Evolutionary conservation across 2,329 filamentous ascomycete species (phyloP).

Genomic region (Epichloe gansuensis): DNA sequence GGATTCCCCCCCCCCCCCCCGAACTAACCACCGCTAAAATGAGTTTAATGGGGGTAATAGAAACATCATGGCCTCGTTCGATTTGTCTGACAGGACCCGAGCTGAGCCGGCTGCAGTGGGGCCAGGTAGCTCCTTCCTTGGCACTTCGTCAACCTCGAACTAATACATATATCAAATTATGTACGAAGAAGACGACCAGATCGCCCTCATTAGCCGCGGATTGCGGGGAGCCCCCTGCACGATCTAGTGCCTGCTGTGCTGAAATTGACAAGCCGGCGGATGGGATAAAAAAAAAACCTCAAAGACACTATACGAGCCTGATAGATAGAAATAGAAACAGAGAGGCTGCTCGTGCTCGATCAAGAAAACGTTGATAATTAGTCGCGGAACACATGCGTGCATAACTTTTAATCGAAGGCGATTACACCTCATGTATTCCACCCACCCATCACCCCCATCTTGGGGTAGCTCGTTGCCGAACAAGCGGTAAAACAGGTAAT

Average conservation of each 20-base stretch:
- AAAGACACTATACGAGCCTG: too few species aligned
- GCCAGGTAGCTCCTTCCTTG: background rate
- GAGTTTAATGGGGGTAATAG: too few species aligned
- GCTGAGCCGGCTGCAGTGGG: background rate
- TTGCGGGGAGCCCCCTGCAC: background rate
- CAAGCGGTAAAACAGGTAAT: slow-evolving; percentile 2
- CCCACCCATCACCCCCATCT: too few species aligned
- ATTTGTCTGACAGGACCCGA: too few species aligned
- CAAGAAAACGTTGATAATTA: too few species aligned
- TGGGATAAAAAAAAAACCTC: background rate
- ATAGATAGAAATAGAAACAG: too few species aligned
- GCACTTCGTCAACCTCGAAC: too few species aligned
- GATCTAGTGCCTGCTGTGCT: background rate
- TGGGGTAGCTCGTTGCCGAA: slow-evolving; percentile 1
- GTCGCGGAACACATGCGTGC: too few species aligned
- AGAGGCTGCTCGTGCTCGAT: too few species aligned
- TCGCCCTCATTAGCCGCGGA: background rate
- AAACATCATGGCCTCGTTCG: too few species aligned
- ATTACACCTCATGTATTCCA: background rate
- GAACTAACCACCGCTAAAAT: too few species aligned
- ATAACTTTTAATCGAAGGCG: background rate
- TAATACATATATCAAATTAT: background rate
- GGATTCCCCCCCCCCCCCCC: too few species aligned
- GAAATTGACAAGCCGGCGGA: background rate
- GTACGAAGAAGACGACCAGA: background rate